phyloP scores from a whole-genome alignment of 2,329 filamentous ascomycete genomes.

The Neofusicoccum kwambonambiense region DNA sequence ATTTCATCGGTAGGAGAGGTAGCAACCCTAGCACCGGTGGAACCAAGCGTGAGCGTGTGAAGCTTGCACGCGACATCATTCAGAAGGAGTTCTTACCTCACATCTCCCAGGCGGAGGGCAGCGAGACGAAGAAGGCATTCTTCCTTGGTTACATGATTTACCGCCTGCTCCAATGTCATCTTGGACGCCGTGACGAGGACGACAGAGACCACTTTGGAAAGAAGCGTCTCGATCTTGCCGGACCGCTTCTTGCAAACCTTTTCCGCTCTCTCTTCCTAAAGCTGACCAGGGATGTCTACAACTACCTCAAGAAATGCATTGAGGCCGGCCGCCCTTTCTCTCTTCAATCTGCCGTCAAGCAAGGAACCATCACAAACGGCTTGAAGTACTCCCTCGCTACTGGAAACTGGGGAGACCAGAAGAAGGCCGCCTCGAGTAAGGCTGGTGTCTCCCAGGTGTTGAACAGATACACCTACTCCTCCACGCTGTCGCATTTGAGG shows the following conservation, averaged over 20 bases:
- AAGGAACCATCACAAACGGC: slow-evolving; percentile 85
- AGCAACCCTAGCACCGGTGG: slow-evolving; percentile 57
- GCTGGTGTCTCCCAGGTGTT: slow-evolving; percentile 97
- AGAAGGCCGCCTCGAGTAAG: slow-evolving; percentile 92
- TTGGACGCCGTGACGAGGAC: slow-evolving; percentile 90
- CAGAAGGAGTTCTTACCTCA: slow-evolving; percentile 97
- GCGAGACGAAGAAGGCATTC: slow-evolving; percentile 93
- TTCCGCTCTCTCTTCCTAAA: slow-evolving; percentile 91
- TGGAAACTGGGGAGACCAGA: slow-evolving; percentile 99
- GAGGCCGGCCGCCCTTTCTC: slow-evolving; percentile 89
- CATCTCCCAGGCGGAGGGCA: slow-evolving; percentile 92
- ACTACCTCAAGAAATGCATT: slow-evolving; percentile 88
- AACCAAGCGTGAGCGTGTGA: slow-evolving; percentile 83
- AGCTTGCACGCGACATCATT: slow-evolving; percentile 89
- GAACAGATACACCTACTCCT: slow-evolving; percentile 96
- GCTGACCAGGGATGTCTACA: slow-evolving; percentile 85
- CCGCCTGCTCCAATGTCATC: slow-evolving; percentile 85
- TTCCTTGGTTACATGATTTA: slow-evolving; percentile 99
- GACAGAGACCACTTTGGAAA: slow-evolving; percentile 99
- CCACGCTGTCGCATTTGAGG: slow-evolving; percentile 92
- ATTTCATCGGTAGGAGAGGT: slow-evolving; percentile 93
- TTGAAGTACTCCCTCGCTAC: slow-evolving; percentile 96
- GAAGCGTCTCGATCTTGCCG: slow-evolving; percentile 94
- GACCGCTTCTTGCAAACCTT: slow-evolving; percentile 90
- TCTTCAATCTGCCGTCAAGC: slow-evolving; percentile 85